phyloP scores from a whole-genome alignment of 192 early-diverging fungal species.

The Rhizoclosmatium sp. region DNA sequence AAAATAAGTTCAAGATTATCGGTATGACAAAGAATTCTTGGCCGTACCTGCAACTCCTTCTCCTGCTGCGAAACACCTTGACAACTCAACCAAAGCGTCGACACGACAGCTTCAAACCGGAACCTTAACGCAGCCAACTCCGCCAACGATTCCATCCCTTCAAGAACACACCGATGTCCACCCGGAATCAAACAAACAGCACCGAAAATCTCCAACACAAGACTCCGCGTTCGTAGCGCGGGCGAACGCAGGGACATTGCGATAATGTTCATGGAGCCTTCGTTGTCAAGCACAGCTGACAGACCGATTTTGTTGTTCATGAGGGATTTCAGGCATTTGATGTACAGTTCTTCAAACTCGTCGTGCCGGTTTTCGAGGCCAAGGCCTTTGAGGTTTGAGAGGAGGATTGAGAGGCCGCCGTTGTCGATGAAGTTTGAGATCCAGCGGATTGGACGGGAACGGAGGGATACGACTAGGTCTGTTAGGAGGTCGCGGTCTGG shows the following conservation, averaged over 20 bases:
- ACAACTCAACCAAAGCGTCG: conserved; percentile 52
- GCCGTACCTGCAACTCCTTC: conserved; percentile 57
- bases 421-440: conserved; percentile 62
- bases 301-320: conserved; percentile 69
- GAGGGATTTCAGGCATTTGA: conserved; percentile 62
- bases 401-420: conserved; percentile 56
- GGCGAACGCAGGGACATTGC: conserved; percentile 59
- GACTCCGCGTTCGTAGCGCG: conserved; percentile 49
- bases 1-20: not conserved
- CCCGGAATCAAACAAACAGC: conserved; percentile 65
- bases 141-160: conserved; percentile 53
- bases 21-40: not conserved
- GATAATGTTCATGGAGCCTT: conserved; percentile 53
- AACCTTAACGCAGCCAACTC: conserved; percentile 43
- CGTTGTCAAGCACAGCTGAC: conserved; percentile 57
- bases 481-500: conserved; percentile 51
- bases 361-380: conserved; percentile 57
- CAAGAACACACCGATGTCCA: conserved; percentile 56
- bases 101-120: conserved; percentile 58
- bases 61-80: conserved; percentile 50
- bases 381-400: conserved; percentile 52
- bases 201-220: conserved; percentile 62
- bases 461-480: conserved; percentile 53
- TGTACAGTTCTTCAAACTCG: conserved; percentile 63
- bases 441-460: conserved; percentile 63